These are phyloP conservation scores for Venustampulla echinocandica DNA, from an alignment of 495 filamentous ascomycete species.

Conservation along the genomic window DNA sequence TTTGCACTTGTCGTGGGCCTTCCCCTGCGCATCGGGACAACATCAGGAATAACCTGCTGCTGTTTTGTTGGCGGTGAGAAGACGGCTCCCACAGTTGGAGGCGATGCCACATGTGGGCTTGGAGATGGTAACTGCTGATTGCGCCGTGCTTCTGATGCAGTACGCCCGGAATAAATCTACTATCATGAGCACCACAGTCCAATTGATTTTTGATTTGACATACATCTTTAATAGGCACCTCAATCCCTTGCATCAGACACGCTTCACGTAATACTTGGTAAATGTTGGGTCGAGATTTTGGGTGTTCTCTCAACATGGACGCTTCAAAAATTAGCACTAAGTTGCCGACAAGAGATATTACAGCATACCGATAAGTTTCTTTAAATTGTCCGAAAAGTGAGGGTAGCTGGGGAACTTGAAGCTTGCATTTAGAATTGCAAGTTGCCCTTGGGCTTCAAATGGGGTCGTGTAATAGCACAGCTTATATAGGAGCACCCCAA, in stretches of 20 bases:
- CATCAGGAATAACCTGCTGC: slow-evolving; percentile 72
- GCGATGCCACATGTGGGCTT: slow-evolving; percentile 32
- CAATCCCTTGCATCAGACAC: slow-evolving; percentile 79
- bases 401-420: slow-evolving; percentile 90
- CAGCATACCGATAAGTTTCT: slow-evolving; percentile 81
- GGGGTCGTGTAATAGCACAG: slow-evolving; percentile 98
- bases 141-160: slow-evolving; percentile 40
- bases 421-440: slow-evolving; percentile 95
- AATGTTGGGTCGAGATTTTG: slow-evolving; percentile 77
- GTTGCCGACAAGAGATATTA: not conserved
- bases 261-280: slow-evolving; percentile 83
- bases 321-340: slow-evolving; percentile 47
- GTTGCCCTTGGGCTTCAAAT: slow-evolving; percentile 94
- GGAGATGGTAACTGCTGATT: slow-evolving; percentile 54
- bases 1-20: slow-evolving; percentile 52
- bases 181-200: slow-evolving; percentile 17
- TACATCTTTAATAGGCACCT: slow-evolving; percentile 88
- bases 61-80: slow-evolving; percentile 60
- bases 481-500: slow-evolving; percentile 94
- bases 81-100: slow-evolving; percentile 60
- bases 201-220: slow-evolving; percentile 25
- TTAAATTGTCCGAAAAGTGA: slow-evolving; percentile 78
- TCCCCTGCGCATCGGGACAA: slow-evolving; percentile 89
- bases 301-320: slow-evolving; percentile 83
- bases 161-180: slow-evolving; percentile 75